A percentile compares a stretch with the other conserved stretches of the same genome.
Evolutionary conservation across 768 basidiomycete species (phyloP).

Genomic region (Mycena epipterygia): DNA sequence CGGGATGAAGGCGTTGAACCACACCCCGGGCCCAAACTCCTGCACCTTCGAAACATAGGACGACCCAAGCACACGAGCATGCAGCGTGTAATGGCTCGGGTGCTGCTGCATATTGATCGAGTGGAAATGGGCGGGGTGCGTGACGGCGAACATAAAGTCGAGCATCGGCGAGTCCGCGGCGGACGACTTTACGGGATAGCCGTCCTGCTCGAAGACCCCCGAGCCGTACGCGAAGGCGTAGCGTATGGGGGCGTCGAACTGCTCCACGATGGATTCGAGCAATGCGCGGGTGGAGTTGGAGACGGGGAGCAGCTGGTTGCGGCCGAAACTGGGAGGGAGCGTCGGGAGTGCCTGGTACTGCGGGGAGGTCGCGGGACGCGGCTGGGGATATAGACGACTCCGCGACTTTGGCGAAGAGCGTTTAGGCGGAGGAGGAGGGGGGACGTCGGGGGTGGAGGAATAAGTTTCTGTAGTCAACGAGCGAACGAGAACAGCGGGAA

Average conservation of each 20-base stretch:
- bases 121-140: conserved; percentile 94
- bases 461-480: conserved; percentile 60
- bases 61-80: conserved; percentile 88
- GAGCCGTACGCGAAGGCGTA: conserved; percentile 99
- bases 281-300: conserved; percentile 84
- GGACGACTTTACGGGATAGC: conserved; percentile 62
- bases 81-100: conserved; percentile 91
- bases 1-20: conserved; percentile 95
- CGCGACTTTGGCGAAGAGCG: conserved; percentile 48
- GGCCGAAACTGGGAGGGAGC: conserved; percentile 81
- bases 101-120: conserved; percentile 94
- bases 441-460: conserved; percentile 49
- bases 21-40: conserved; percentile 85
- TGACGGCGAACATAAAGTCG: conserved; percentile 97
- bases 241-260: conserved; percentile 91
- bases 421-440: conserved; percentile 52
- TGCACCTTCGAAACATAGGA: conserved; percentile 86
- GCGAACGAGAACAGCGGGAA: conserved; percentile 49
- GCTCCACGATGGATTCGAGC: conserved; percentile 82
- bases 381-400: conserved; percentile 59
- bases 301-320: conserved; percentile 86
- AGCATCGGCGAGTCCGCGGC: conserved; percentile 78
- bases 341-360: conserved; percentile 57
- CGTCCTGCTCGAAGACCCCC: conserved; percentile 94
- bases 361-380: conserved; percentile 58